phyloP scores from a whole-genome alignment of 768 basidiomycete species.

The Rhodocollybia butyracea region DNA sequence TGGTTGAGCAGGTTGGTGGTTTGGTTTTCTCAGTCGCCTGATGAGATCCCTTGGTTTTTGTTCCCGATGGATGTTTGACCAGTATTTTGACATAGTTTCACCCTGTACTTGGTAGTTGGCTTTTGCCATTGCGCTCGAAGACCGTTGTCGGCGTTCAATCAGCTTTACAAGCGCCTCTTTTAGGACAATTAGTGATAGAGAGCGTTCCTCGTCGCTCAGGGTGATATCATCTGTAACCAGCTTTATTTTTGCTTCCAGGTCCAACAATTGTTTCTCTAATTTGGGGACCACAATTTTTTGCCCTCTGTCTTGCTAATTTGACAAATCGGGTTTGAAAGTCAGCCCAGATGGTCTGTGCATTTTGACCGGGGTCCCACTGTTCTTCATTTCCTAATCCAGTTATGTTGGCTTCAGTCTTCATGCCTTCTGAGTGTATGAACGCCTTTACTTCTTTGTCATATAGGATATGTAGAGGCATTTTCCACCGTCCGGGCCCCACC shows the following conservation, averaged over 20 bases:
- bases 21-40: not conserved
- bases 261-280: not conserved
- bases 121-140: not conserved
- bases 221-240: not conserved
- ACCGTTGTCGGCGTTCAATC: not conserved
- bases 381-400: not conserved
- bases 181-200: not conserved
- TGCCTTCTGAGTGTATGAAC: not conserved
- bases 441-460: constrained; percentile 17
- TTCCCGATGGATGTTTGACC: constrained; percentile 11
- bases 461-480: constrained; percentile 18
- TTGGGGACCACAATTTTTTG: constrained; percentile 10
- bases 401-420: not conserved
- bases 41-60: constrained; percentile 17
- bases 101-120: constrained; percentile 11
- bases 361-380: not conserved
- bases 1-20: not conserved
- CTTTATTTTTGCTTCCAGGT: constrained; percentile 3
- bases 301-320: constrained; percentile 6
- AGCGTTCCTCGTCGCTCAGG: not conserved
- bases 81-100: constrained; percentile 19
- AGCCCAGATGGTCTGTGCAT: constrained; percentile 6
- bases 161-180: constrained; percentile 3
- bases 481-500: constrained; percentile 31
- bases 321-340: constrained; percentile 8